Evolutionary conservation across 441 rosid genomes (phyloP), one percentile per base, ranked within the genome.

Genomic region (Geranium incanum): DNA sequence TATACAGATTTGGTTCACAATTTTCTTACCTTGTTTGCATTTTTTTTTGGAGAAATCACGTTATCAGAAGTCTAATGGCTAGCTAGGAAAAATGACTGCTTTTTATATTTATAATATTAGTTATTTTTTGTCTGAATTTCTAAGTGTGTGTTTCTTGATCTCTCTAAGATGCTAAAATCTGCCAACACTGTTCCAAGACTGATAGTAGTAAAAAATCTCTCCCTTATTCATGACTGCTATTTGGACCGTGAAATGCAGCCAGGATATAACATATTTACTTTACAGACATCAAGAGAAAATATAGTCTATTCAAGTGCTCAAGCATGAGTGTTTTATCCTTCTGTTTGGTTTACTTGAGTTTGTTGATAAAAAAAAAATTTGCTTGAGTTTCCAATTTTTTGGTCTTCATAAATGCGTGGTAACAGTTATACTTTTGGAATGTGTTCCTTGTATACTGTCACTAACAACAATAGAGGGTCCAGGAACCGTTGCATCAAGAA

Each of bases 321-420:
- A 60, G 36, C 3, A 16, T 5, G 18, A n/a, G 0, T 52, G 59
- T 52, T 52, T 52, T 52, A n/a, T 60, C 13, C 11, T 19, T 60
- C 66, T 60, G 36, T 21, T 60, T 7, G 36, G 36, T 60, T 19
- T 21, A 19, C 66, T 60, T 19, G 33, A 28, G 33, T 28, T 28
- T 28, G 33, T 28, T 28, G 33, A 28, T 28, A 28, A 28, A 28
- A 28, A 28, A 28, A 28, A 28, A 28, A 28, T 28, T 28, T 28
- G 66, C 36, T 7, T 60, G 66, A 60, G 36, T 21, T 7, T 60
- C 66, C 66, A 60, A 19, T 36, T 60, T 23, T 60, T 36, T 60
- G 66, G 23, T 60, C 66, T 60, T 60, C 36, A 60, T 60, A 60
- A 60, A 60, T 60, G 66, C 36, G 3, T 21, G 66, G 66, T 60